Conservation (phyloP, 768 basidiomycete species). For the Termitomyces bulborhizus region DNA sequence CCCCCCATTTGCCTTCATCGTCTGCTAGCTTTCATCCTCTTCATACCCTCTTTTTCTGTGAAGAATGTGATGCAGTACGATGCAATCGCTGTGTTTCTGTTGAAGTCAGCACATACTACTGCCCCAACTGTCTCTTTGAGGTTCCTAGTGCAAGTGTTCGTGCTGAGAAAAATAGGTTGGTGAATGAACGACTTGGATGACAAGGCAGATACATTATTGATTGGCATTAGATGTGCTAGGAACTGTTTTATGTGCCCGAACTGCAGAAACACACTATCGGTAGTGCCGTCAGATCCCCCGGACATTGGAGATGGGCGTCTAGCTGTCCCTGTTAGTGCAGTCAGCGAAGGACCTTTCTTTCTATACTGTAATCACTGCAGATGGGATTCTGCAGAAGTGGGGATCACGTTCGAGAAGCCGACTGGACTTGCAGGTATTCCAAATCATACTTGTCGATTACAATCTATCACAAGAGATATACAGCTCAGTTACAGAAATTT, state of each 20-base stretch:
- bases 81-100: conserved; percentile 90
- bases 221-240: conserved; percentile 73
- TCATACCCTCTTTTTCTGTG: conserved; percentile 89
- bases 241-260: conserved; percentile 97
- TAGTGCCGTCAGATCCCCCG: conserved; percentile 85
- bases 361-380: conserved; percentile 89
- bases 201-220: conserved; percentile 3
- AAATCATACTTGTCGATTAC: conserved; percentile 15
- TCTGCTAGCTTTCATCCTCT: conserved; percentile 79
- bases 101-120: conserved; percentile 97
- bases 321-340: conserved; percentile 44
- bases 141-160: conserved; percentile 98
- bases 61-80: conserved; percentile 94
- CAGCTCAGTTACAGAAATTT: conserved; percentile 87
- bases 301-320: conserved; percentile 53
- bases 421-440: conserved; percentile 85
- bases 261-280: conserved; percentile 84
- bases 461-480: conserved; percentile 2
- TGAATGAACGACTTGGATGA: background rate
- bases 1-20: conserved; percentile 72
- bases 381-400: conserved; percentile 92
- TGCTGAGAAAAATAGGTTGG: conserved; percentile 91
- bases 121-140: conserved; percentile 97
- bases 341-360: conserved; percentile 87
- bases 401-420: conserved; percentile 93